These are phyloP conservation scores for Tetrahymena malaccensis DNA, from an alignment of 73 alveolate genomes.

Conservation along the genomic window DNA sequence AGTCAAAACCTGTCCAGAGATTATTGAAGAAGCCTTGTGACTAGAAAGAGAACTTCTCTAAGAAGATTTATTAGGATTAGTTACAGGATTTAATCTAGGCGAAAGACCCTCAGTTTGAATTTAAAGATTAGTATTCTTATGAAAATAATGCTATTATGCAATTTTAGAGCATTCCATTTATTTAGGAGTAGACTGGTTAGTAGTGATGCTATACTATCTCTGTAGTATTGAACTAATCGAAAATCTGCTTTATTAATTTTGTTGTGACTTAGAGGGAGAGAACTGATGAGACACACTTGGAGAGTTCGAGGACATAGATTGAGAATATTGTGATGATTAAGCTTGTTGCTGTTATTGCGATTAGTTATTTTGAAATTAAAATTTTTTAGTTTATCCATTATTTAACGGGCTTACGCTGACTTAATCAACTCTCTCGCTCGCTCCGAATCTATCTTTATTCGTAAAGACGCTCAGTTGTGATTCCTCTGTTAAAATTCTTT, in stretches of 20 bases:
- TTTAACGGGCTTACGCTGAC: neutral
- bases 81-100: neutral
- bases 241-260: neutral
- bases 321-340: neutral
- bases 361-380: too few relatives aligned
- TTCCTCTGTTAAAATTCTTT: neutral
- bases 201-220: neutral
- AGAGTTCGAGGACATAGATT: neutral
- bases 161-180: neutral
- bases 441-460: neutral
- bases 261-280: neutral
- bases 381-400: too few relatives aligned
- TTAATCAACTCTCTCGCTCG: neutral
- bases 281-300: neutral
- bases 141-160: neutral
- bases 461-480: neutral
- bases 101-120: neutral
- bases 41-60: neutral
- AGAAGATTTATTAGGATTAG: neutral
- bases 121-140: neutral
- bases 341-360: neutral
- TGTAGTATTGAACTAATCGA: neutral
- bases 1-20: neutral
- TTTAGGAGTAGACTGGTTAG: neutral
- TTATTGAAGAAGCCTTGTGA: neutral